Evolutionary conservation across 1,284 basidiomycete species (phyloP).

Genomic region (Ustilago loliicola): DNA sequence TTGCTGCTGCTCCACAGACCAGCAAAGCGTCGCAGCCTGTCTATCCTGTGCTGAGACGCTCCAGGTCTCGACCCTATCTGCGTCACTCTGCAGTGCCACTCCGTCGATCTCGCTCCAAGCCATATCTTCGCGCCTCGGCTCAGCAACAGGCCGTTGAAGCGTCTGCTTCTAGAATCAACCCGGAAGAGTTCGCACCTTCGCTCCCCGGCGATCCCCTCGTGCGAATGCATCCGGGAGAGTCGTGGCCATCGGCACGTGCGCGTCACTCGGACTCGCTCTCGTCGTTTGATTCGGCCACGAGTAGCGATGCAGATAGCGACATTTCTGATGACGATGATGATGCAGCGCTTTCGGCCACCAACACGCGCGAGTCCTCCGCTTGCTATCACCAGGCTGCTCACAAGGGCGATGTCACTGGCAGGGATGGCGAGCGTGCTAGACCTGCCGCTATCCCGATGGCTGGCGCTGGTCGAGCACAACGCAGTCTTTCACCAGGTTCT

Average conservation of each 20-base stretch:
- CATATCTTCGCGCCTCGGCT: conserved; percentile 28
- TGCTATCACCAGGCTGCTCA: conserved; percentile 15
- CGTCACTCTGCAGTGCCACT: conserved; percentile 27
- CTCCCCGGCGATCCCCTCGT: conserved; percentile 47
- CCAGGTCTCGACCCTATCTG: conserved; percentile 48
- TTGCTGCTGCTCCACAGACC: not conserved
- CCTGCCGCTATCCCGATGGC: conserved; percentile 24
- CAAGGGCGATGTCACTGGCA: not conserved
- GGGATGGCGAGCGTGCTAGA: not conserved
- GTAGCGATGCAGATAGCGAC: conserved; percentile 34
- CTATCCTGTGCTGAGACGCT: conserved; percentile 37
- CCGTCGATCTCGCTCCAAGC: conserved; percentile 50
- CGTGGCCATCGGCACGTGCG: conserved; percentile 48
- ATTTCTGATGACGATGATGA: conserved; percentile 31
- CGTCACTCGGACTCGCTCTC: conserved; percentile 27
- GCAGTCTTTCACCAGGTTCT: conserved; percentile 23
- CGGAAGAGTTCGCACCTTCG: conserved; percentile 47
- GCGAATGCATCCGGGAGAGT: conserved; percentile 32
- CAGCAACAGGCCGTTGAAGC: conserved; percentile 10
- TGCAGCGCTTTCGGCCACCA: conserved; percentile 15
- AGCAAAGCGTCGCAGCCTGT: conserved; percentile 9
- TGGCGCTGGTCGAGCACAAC: not conserved
- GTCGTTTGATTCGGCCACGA: conserved; percentile 26
- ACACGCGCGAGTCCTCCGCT: conserved; percentile 26
- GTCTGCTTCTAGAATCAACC: conserved; percentile 8